Percentiles rank a stretch among this genome's conserved stretches.
phyloP scores from a whole-genome alignment of 176 grass and related monocot species.

The Eleusine indica region DNA sequence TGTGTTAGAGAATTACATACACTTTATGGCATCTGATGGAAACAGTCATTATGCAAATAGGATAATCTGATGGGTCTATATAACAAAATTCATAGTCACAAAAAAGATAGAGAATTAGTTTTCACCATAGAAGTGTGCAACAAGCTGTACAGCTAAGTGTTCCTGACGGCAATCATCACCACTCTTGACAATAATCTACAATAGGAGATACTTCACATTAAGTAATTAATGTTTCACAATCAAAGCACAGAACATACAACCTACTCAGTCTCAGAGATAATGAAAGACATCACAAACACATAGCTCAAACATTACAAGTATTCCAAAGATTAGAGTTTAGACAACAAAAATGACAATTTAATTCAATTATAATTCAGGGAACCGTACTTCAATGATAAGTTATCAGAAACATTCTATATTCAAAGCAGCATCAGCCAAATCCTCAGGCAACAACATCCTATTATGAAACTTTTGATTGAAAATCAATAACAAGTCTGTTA shows the following conservation, averaged over 20 bases:
- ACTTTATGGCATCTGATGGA: not conserved
- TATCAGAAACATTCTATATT: constrained; percentile 18
- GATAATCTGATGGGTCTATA: not conserved
- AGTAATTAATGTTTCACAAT: constrained; percentile 23
- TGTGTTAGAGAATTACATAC: not conserved
- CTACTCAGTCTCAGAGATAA: constrained; percentile 24
- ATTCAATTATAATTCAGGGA: not conserved
- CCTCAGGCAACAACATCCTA: constrained; percentile 12
- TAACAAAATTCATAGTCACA: constrained; percentile 3
- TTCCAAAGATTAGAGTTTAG: not conserved
- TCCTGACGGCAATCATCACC: constrained; percentile 99
- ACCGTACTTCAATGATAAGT: not conserved
- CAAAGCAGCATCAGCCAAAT: not conserved
- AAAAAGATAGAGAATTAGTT: not conserved
- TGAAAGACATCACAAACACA: not conserved
- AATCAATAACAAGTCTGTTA: not conserved
- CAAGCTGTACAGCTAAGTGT: constrained; percentile 95
- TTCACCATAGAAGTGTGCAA: constrained; percentile 98
- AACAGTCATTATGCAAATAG: constrained; percentile 7
- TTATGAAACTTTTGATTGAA: not conserved
- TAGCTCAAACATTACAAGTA: not conserved
- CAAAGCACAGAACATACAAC: constrained; percentile 1
- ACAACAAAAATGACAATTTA: not conserved
- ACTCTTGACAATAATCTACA: constrained; percentile 98
- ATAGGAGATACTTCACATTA: constrained; percentile 27